Evolutionary conservation across 2,329 filamentous ascomycete species (phyloP), one percentile per base, ranked within the genome.

Genomic region (Fusarium burgessii): DNA sequence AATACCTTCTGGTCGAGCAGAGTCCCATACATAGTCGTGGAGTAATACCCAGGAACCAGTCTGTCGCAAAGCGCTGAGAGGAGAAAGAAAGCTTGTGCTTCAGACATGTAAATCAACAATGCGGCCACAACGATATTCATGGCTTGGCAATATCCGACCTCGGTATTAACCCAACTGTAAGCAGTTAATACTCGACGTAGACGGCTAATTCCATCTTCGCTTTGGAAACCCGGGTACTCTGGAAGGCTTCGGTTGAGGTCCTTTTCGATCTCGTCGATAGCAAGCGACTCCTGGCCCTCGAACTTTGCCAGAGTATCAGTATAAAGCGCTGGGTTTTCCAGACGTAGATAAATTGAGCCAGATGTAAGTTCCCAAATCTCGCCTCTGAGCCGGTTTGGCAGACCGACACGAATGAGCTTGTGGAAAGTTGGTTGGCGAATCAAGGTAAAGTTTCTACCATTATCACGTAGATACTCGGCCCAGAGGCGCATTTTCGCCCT

Each of bases 81-180:
- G 11, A 98, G 86, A 80, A 96, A 99, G 82, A 98, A 99, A 3
- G 96, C 96, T 82, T 99, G 96, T 0, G 92, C 82, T 82, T 99
- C 96, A 12, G 95, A 98, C 90, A 97, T 97, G 84, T 98, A 98
- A 85, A 99, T 99, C 75, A 99, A 87, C 62, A 99, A 84, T n/a
- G 96, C 96, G 20, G 96, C 96, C 58, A 98, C 95, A 36, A 99
- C 96, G 74, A 99, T 99, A 81, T 99, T 99, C 96, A 99, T 99
- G 68, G 96, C 96, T 82, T 99, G 96, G 80, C 96, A 99, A 82
- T 99, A 99, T 73, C 96, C 96, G 59, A 99, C 95, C 72, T 98
- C 94, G 57, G 93, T 89, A 77, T 99, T 96, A 51, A 92, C 93
- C 96, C 96, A 99, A 82, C 95, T 98, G 84, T 99, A 99, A 7